Conservation (phyloP, 164 flowering plant genomes). For the Vitis cinerea region DNA sequence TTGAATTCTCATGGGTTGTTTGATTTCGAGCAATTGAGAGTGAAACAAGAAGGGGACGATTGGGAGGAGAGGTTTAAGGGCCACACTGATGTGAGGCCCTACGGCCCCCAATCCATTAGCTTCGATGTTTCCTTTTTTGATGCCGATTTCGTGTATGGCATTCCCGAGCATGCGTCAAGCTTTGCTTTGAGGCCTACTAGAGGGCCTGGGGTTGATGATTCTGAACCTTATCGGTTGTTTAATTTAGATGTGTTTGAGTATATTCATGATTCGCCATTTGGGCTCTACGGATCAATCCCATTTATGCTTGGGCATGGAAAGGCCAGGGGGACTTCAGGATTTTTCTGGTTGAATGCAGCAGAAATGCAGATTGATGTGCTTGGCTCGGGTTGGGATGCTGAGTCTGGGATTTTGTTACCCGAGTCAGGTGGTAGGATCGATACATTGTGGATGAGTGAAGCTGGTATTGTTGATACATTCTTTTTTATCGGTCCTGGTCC, state of each 20-base stretch:
- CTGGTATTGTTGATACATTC: conserved; percentile 90
- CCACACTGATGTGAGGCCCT: conserved; percentile 85
- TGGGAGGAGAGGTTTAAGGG: conserved; percentile 84
- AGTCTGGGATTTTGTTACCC: conserved; percentile 46
- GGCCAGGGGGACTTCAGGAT: conserved; percentile 65
- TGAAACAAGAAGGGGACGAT: conserved; percentile 74
- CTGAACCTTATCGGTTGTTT: conserved; percentile 93
- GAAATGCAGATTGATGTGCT: conserved; percentile 99
- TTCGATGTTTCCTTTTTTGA: conserved; percentile 95
- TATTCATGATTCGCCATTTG: conserved; percentile 85
- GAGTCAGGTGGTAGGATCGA: conserved; percentile 65
- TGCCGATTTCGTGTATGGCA: conserved; percentile 85
- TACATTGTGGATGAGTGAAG: conserved; percentile 98
- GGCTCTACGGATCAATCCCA: conserved; percentile 90
- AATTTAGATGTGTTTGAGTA: conserved; percentile 96
- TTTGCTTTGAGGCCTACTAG: conserved; percentile 77
- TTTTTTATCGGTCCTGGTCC: conserved; percentile 94
- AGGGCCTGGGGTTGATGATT: conserved; percentile 82
- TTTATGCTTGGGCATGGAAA: conserved; percentile 91
- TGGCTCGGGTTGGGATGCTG: conserved; percentile 78
- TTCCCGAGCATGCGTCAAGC: conserved; percentile 90
- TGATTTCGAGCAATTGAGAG: conserved; percentile 89
- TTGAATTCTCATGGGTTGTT: conserved; percentile 83
- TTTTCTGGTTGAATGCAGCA: conserved; percentile 99
- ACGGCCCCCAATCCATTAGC: conserved; percentile 93